Evolutionary conservation across 1,139 yeast species (phyloP).

Genomic region (Debaryomycetaceae sp.): DNA sequence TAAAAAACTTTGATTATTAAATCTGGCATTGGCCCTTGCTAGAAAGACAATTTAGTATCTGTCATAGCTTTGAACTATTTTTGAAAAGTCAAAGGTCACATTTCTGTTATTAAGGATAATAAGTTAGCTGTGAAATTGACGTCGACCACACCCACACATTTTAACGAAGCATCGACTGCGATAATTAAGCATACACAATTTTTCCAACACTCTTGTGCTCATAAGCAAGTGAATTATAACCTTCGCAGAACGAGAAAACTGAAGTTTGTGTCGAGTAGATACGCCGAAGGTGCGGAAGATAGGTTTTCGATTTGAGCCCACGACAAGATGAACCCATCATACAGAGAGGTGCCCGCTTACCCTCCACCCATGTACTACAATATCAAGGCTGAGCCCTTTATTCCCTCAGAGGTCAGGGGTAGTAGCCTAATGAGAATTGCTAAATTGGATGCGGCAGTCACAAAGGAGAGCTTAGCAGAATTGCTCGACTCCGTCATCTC

Average conservation of each 20-base stretch:
- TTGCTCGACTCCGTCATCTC: constrained; percentile 14
- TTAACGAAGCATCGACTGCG: neutral
- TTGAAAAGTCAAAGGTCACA: neutral
- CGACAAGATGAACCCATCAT: neutral
- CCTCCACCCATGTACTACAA: constrained; percentile 10
- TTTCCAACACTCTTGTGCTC: too few relatives aligned
- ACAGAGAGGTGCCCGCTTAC: neutral
- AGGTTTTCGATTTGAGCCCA: neutral
- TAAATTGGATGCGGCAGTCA: constrained; percentile 12
- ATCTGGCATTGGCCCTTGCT: too few relatives aligned
- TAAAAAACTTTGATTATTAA: neutral
- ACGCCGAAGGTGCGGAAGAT: too few relatives aligned
- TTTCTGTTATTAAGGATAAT: neutral
- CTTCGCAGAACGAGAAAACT: too few relatives aligned
- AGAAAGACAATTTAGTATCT: too few relatives aligned
- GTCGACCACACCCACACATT: neutral
- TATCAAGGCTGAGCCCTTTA: constrained; percentile 25
- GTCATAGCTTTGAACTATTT: neutral
- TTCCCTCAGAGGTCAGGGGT: constrained; percentile 12
- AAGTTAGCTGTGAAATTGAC: neutral
- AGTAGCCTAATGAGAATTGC: constrained; percentile 5
- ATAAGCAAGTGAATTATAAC: too few relatives aligned
- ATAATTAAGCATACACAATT: too few relatives aligned
- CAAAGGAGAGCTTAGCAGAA: constrained; percentile 9
- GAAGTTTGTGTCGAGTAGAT: too few relatives aligned